Evolutionary conservation across 179 eudicot genomes (phyloP), one percentile per base, ranked within the genome.

Genomic region (Silene coronaria): DNA sequence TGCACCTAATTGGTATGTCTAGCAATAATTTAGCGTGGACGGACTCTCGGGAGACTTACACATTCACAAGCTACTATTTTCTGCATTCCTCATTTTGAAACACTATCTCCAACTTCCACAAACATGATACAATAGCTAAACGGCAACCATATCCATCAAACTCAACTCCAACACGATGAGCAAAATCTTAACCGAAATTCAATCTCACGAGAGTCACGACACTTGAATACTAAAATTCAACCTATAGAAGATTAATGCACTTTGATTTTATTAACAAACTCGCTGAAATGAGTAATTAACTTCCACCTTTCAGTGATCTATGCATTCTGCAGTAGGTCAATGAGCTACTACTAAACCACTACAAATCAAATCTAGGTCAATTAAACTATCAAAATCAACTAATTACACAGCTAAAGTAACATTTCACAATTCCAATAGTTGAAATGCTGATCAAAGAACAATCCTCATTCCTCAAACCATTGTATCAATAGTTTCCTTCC

Each of bases 341-440:
- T 24, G 22, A 48, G 74, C 62, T 48, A 70, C 62, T 48, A 70
- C 51, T 28, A 71, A 71, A 19, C 19, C 21, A 70, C 22, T 4
- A 12, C 11, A 21, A 75, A 63, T 38, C 67, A 12, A 71, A 73
- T 69, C 72, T 32, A 11, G 53, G 74, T 48, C 67, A n/a, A 67
- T 30, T 24, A 24, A 65, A 36, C 1, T 10, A 61, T n/a, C 27
- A 8, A 68, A 30, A 36, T 16, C 8, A 26, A 13, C 2, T 1
- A 26, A 55, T 62, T 34, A 69, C 16, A 9, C 1, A 67, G 57
- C 21, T 12, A 53, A 28, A 23, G 22, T 17, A 12, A 11, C 63
- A 38, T 9, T 26, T 7, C 3, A n/a, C 0, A 30, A 74, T 22
- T 53, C 5, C 24, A 28, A 19, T 58, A 22, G 57, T 53, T 32